Percentiles rank a stretch among this genome's conserved stretches.
phyloP scores from a whole-genome alignment of 306 rosid genomes.

The Cucumis hystrix region DNA sequence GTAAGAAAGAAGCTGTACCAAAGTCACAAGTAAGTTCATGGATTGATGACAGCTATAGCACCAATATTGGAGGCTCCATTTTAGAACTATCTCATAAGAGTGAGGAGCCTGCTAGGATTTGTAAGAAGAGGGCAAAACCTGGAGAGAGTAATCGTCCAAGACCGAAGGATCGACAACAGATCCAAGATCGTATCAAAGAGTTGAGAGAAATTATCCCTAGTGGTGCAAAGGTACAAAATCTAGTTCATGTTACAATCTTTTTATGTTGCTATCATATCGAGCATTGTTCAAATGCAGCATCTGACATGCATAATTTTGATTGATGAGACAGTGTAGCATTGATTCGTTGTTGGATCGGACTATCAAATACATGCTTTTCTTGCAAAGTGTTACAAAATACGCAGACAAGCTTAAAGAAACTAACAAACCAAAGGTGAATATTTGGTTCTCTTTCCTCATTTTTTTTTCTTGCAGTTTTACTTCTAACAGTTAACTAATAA shows the following conservation, averaged over 20 bases:
- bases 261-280: neutral
- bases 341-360: constrained; percentile 74
- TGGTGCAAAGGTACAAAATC: constrained; percentile 52
- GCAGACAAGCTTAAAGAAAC: constrained; percentile 59
- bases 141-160: constrained; percentile 73
- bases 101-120: constrained; percentile 36
- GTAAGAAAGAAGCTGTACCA: constrained; percentile 34
- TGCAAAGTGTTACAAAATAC: constrained; percentile 43
- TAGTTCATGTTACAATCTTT: neutral
- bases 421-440: constrained; percentile 48
- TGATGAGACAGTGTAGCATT: constrained; percentile 80
- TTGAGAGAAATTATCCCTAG: constrained; percentile 72
- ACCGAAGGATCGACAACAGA: constrained; percentile 95
- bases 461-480: constrained; percentile 6
- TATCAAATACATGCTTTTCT: constrained; percentile 75
- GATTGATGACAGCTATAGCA: constrained; percentile 48
- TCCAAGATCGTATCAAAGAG: constrained; percentile 85
- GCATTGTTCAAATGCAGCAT: neutral
- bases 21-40: constrained; percentile 41
- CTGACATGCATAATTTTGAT: neutral
- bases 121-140: constrained; percentile 57
- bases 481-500: neutral
- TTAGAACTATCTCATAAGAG: constrained; percentile 23
- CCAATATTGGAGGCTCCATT: constrained; percentile 21
- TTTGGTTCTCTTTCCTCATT: neutral